Evolutionary conservation across 2,329 filamentous ascomycete genomes (phyloP).

Genomic region (Fusarium bulbicola): DNA sequence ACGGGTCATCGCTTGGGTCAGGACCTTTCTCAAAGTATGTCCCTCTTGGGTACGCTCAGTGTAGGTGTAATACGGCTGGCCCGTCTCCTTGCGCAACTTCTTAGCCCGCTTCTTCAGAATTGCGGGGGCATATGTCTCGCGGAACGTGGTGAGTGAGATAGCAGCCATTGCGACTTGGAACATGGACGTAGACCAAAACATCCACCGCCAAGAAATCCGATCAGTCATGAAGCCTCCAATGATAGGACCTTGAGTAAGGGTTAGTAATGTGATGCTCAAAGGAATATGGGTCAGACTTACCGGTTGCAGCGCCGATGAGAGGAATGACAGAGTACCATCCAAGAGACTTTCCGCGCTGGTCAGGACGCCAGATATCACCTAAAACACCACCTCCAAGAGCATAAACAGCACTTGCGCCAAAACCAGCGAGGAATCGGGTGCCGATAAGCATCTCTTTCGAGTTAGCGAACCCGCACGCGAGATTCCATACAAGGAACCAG

Average conservation of each 20-base stretch:
- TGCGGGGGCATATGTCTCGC: constrained; percentile 51
- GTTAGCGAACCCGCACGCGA: constrained; percentile 54
- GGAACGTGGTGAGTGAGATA: constrained; percentile 46
- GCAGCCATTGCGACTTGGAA: constrained; percentile 51
- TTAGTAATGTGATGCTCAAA: neutral
- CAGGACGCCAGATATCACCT: constrained; percentile 56
- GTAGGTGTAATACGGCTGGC: constrained; percentile 46
- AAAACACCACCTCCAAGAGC: constrained; percentile 58
- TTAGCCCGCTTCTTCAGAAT: constrained; percentile 48
- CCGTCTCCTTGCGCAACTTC: constrained; percentile 46
- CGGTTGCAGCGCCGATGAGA: constrained; percentile 51
- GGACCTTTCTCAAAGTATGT: constrained; percentile 35
- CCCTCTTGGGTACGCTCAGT: constrained; percentile 50
- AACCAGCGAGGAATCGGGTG: constrained; percentile 57
- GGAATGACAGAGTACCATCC: constrained; percentile 52
- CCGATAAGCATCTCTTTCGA: constrained; percentile 54
- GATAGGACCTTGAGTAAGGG: constrained; percentile 42
- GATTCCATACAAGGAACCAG: constrained; percentile 61
- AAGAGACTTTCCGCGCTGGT: constrained; percentile 55
- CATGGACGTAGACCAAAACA: constrained; percentile 56
- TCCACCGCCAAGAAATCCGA: constrained; percentile 54
- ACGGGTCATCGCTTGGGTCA: constrained; percentile 55
- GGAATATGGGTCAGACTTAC: constrained; percentile 9
- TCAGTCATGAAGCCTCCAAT: constrained; percentile 52
- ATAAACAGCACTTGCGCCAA: constrained; percentile 58